Evolutionary conservation across 768 basidiomycete genomes (phyloP).

Genomic region (Tulasnella calospora): DNA sequence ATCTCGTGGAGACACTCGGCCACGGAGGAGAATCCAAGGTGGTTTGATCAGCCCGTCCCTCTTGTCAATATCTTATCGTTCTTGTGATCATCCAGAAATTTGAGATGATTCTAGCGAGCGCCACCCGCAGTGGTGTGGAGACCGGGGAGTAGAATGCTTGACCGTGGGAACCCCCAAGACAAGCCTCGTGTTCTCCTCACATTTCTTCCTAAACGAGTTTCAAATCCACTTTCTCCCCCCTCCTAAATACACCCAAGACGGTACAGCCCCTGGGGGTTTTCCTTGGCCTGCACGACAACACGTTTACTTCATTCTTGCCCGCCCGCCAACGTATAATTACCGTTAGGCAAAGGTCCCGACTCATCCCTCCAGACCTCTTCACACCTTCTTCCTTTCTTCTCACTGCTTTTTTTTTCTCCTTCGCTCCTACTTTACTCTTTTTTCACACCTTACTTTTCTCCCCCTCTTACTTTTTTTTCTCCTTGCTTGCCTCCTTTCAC

Average conservation of each 20-base stretch:
- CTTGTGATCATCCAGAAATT: too few relatives aligned
- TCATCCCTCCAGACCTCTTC: not conserved
- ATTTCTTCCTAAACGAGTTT: conserved; percentile 6
- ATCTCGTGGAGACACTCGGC: too few relatives aligned
- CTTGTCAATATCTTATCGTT: too few relatives aligned
- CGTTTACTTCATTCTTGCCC: not conserved
- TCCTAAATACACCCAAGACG: not conserved
- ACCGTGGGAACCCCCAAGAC: not conserved
- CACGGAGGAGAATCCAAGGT: too few relatives aligned
- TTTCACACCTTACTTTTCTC: not conserved
- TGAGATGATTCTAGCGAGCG: not conserved
- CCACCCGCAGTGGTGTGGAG: not conserved
- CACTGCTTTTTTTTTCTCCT: not conserved
- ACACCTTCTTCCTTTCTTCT: not conserved
- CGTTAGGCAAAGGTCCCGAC: conserved; percentile 4
- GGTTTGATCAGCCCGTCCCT: too few relatives aligned
- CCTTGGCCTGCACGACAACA: not conserved
- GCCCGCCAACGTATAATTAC: not conserved
- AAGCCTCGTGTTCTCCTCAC: not conserved
- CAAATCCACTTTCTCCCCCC: not conserved
- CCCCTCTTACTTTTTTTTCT: not conserved
- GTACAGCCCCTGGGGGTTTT: not conserved
- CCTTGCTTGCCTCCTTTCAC: not conserved
- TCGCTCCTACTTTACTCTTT: not conserved
- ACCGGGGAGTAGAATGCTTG: not conserved